phyloP scores from a whole-genome alignment of 2,329 filamentous ascomycete species.

The Colletotrichum scovillei region DNA sequence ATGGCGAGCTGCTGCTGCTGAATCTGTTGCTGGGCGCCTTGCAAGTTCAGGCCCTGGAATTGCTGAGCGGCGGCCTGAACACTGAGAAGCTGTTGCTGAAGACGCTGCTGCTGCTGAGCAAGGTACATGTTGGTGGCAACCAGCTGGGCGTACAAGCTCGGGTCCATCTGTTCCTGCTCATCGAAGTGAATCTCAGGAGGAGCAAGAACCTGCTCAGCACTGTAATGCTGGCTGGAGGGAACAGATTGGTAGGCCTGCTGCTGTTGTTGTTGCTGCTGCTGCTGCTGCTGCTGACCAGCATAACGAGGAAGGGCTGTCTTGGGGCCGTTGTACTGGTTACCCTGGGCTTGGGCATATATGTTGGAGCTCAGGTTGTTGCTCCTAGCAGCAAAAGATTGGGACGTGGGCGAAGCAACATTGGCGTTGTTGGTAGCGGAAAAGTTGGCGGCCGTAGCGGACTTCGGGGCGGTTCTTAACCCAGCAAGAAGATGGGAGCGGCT shows the following conservation, averaged over 20 bases:
- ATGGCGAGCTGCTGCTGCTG: conserved; percentile 57
- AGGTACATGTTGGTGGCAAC: conserved; percentile 93
- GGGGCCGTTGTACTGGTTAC: conserved; percentile 59
- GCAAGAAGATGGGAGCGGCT: conserved; percentile 95
- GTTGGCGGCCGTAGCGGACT: conserved; percentile 79
- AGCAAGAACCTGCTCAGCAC: conserved; percentile 85
- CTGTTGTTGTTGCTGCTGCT: conserved; percentile 46
- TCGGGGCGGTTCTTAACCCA: conserved; percentile 92
- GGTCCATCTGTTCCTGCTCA: conserved; percentile 82
- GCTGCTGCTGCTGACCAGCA: conserved; percentile 45
- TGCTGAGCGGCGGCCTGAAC: conserved; percentile 87
- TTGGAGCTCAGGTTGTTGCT: conserved; percentile 58
- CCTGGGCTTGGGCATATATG: conserved; percentile 56
- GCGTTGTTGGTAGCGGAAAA: conserved; percentile 71
- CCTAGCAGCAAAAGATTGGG: conserved; percentile 49
- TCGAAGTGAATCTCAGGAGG: conserved; percentile 84
- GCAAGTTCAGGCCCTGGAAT: conserved; percentile 81
- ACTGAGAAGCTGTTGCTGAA: conserved; percentile 90
- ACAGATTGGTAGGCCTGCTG: conserved; percentile 40
- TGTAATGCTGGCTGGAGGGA: conserved; percentile 62
- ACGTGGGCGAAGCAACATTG: conserved; percentile 52
- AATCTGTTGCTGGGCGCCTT: conserved; percentile 58
- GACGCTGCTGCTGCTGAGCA: conserved; percentile 91
- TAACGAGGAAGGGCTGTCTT: conserved; percentile 69
- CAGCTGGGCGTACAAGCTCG: conserved; percentile 86